Percentiles rank a stretch among this genome's conserved stretches.
These are phyloP conservation scores for Phlebiopsis flavidoalba DNA, from an alignment of 768 basidiomycete species.

Conservation along the genomic window DNA sequence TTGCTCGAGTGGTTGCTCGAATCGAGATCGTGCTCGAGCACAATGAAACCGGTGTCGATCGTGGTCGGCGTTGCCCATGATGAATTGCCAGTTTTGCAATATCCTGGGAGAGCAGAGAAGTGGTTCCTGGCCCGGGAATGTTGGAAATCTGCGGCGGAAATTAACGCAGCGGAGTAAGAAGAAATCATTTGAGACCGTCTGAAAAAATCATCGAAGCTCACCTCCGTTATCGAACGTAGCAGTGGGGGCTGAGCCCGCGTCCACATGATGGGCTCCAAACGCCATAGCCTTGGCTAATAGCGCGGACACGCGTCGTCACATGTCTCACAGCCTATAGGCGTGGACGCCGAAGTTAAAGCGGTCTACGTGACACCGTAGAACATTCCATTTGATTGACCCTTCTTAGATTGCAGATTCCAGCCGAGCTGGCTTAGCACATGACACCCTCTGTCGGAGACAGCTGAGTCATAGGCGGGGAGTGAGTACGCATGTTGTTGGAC, in stretches of 20 bases:
- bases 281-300: conserved; percentile 80
- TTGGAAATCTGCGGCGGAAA: conserved; percentile 59
- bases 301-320: conserved; percentile 85
- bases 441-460: conserved; percentile 72
- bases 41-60: conserved; percentile 77
- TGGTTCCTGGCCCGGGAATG: conserved; percentile 62
- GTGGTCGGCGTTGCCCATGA: conserved; percentile 57
- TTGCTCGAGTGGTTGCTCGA: conserved; percentile 80
- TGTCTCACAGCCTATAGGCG: conserved; percentile 82
- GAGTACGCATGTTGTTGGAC: conserved; percentile 72
- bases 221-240: conserved; percentile 72
- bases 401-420: conserved; percentile 82
- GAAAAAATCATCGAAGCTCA: conserved; percentile 17
- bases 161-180: neutral
- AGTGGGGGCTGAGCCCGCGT: conserved; percentile 53
- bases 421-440: conserved; percentile 86
- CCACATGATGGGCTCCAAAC: conserved; percentile 82
- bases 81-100: conserved; percentile 66
- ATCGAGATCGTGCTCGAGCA: conserved; percentile 84
- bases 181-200: neutral
- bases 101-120: conserved; percentile 55
- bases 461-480: conserved; percentile 68
- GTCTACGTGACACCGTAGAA: conserved; percentile 73
- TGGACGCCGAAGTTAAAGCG: conserved; percentile 75
- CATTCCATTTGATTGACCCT: conserved; percentile 82